A percentile compares a stretch with the other conserved stretches of the same genome.
phyloP scores from a whole-genome alignment of 2,329 filamentous ascomycete genomes.

The Colletotrichum falcatum region DNA sequence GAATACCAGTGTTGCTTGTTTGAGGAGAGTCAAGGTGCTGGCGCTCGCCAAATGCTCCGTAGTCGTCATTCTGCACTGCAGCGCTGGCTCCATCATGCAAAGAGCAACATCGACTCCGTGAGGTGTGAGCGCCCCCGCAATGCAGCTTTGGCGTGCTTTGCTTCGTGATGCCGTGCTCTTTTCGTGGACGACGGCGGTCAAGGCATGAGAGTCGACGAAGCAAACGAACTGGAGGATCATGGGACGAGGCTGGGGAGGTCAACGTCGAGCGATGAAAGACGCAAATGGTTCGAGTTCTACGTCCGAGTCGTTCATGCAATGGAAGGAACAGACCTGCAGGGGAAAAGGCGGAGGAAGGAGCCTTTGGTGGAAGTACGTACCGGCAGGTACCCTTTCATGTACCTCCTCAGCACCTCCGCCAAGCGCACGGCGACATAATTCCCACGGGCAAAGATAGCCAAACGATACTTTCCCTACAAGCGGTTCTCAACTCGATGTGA shows the following conservation, averaged over 20 bases:
- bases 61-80: neutral
- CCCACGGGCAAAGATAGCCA: no score
- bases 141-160: neutral
- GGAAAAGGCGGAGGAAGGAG: neutral
- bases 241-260: slow-evolving; percentile 17
- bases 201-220: slow-evolving; percentile 16
- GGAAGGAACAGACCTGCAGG: neutral
- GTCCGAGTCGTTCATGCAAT: slow-evolving; percentile 38
- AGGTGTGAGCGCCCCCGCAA: neutral
- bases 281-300: neutral
- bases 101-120: neutral
- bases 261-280: slow-evolving; percentile 1
- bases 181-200: neutral
- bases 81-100: neutral
- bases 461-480: no score
- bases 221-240: neutral
- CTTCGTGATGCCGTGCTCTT: neutral
- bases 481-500: neutral
- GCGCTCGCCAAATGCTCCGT: neutral
- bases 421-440: no score
- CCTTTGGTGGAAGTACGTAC: neutral
- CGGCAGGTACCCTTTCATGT: neutral
- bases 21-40: neutral
- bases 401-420: neutral
- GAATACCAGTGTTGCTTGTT: neutral